These are phyloP conservation scores for Suillus plorans DNA, from an alignment of 768 basidiomycete genomes.

Conservation along the genomic window DNA sequence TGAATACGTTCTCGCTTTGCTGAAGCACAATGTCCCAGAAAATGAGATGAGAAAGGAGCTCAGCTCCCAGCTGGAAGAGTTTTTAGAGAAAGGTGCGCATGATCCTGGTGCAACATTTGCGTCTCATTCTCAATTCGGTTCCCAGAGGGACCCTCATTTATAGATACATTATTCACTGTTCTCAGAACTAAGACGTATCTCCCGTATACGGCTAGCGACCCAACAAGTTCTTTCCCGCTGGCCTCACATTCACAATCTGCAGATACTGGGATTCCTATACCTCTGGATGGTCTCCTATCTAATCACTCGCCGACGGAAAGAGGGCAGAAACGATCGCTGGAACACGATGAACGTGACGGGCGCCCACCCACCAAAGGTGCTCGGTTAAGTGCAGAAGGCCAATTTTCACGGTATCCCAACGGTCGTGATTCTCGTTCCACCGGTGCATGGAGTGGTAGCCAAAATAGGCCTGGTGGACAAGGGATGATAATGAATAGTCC, in stretches of 20 bases:
- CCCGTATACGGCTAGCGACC: slow-evolving; percentile 59
- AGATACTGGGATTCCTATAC: slow-evolving; percentile 79
- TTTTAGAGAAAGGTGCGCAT: slow-evolving; percentile 81
- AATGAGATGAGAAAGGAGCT: slow-evolving; percentile 81
- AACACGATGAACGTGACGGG: slow-evolving; percentile 60
- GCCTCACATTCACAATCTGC: slow-evolving; percentile 35
- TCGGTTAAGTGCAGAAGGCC: slow-evolving; percentile 61
- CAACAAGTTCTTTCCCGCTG: slow-evolving; percentile 33
- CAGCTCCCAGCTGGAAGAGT: slow-evolving; percentile 78
- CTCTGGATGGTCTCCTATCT: slow-evolving; percentile 62
- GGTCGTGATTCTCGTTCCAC: slow-evolving; percentile 40
- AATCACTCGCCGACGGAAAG: slow-evolving; percentile 49
- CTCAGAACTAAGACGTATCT: slow-evolving; percentile 85
- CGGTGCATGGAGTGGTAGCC: slow-evolving; percentile 41
- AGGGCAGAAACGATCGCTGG: slow-evolving; percentile 62
- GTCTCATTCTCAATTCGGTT: slow-evolving; percentile 14
- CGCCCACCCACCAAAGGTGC: slow-evolving; percentile 70
- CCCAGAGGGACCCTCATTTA: slow-evolving; percentile 70
- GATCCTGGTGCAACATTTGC: not conserved
- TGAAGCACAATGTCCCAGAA: slow-evolving; percentile 88
- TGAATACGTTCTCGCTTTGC: slow-evolving; percentile 90
- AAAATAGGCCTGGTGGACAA: slow-evolving; percentile 27
- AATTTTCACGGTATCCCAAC: slow-evolving; percentile 61
- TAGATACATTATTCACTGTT: slow-evolving; percentile 82
- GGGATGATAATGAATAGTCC: slow-evolving; percentile 23